phyloP scores from a whole-genome alignment of 306 rosid genomes.

The Vigna radiata region DNA sequence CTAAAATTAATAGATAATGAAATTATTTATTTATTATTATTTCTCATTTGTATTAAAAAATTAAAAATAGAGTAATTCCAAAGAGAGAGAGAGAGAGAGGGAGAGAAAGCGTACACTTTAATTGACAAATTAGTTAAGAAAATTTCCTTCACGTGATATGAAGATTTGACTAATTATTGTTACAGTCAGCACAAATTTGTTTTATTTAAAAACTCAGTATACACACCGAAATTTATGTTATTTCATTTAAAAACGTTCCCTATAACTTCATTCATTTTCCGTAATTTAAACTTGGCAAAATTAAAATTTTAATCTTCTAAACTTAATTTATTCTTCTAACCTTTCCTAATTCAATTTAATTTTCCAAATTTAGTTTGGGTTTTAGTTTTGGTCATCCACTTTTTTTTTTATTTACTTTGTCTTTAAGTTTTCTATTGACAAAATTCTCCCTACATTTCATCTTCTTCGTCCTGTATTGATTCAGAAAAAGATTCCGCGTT shows the following conservation, averaged over 20 bases:
- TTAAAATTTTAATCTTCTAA: not conserved
- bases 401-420: not conserved
- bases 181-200: not conserved
- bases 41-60: no score
- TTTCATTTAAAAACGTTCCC: not conserved
- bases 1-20: no score
- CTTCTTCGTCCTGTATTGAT: not conserved
- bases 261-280: not conserved
- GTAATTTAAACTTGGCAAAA: not conserved
- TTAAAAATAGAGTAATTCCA: no score
- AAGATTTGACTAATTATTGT: not conserved
- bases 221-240: not conserved
- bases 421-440: not conserved
- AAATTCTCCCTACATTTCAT: not conserved
- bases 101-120: not conserved
- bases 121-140: not conserved
- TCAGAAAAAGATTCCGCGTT: not conserved
- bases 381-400: no score
- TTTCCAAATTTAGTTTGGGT: not conserved
- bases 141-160: not conserved
- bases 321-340: not conserved
- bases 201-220: not conserved
- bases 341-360: not conserved
- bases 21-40: no score
- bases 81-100: no score